These are phyloP conservation scores for Hortaea werneckii DNA, from an alignment of 2,329 filamentous ascomycete species.

Conservation along the genomic window DNA sequence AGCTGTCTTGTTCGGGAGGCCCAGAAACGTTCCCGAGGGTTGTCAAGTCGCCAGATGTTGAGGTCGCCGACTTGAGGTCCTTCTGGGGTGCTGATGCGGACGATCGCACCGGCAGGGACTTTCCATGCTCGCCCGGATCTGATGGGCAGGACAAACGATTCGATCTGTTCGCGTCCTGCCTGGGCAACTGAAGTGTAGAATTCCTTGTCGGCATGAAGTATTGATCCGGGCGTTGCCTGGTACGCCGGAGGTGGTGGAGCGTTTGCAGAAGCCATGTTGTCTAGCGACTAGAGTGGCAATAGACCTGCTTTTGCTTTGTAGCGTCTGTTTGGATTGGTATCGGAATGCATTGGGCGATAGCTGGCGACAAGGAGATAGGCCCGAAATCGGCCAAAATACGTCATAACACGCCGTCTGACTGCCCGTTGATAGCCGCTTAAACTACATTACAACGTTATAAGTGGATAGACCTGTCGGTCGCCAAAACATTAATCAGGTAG, in stretches of 20 bases:
- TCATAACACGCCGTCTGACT: not conserved
- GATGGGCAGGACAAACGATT: constrained; percentile 49
- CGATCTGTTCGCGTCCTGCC: constrained; percentile 13
- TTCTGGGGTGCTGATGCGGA: constrained; percentile 63
- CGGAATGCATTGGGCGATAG: not conserved
- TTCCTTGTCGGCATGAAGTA: constrained; percentile 17
- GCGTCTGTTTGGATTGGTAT: too few species aligned
- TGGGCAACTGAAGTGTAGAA: constrained; percentile 20
- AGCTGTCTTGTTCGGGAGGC: constrained; percentile 68
- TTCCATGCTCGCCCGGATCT: constrained; percentile 65
- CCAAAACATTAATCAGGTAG: too few species aligned
- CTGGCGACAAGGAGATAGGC: not conserved
- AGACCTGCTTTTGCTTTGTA: too few species aligned
- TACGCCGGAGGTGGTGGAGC: constrained; percentile 23
- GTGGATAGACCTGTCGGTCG: too few species aligned
- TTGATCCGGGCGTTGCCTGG: constrained; percentile 18
- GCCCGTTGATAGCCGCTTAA: too few species aligned
- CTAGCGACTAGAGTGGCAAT: not conserved
- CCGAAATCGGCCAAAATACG: not conserved
- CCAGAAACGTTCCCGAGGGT: constrained; percentile 76
- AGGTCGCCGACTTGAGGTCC: constrained; percentile 76
- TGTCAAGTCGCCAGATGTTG: constrained; percentile 69
- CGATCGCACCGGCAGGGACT: constrained; percentile 56
- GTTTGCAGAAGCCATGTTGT: constrained; percentile 2
- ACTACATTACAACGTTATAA: too few species aligned